Evolutionary conservation across 108 stramenopile species (phyloP).

Genomic region (Mayamaea pseudoterrestris): DNA sequence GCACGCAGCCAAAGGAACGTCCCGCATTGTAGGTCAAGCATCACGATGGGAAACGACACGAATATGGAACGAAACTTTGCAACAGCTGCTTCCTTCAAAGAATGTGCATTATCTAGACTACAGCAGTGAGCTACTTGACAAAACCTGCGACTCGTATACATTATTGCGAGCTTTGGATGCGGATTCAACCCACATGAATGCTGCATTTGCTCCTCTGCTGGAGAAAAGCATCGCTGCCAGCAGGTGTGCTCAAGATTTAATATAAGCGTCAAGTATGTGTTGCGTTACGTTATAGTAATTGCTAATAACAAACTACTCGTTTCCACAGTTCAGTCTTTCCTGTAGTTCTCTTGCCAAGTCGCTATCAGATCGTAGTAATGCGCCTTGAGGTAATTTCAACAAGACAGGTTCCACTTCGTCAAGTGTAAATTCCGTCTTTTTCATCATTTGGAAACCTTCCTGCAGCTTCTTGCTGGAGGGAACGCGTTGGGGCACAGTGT

Average conservation of each 20-base stretch:
- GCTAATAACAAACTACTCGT: too few species aligned
- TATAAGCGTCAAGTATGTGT: too few species aligned
- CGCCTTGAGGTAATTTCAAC: conserved; percentile 32
- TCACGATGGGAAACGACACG: conserved; percentile 23
- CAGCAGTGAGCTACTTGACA: conserved; percentile 16
- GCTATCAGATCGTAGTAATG: conserved; percentile 47
- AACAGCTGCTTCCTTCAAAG: conserved; percentile 8
- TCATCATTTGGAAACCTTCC: conserved; percentile 46
- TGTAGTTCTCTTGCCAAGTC: conserved; percentile 72
- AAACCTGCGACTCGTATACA: conserved; percentile 23
- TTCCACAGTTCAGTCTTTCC: conserved; percentile 48
- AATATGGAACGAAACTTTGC: conserved; percentile 36
- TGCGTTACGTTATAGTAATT: too few species aligned
- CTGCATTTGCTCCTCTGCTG: conserved; percentile 25
- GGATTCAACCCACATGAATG: conserved; percentile 49
- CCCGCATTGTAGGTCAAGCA: conserved; percentile 28
- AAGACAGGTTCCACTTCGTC: conserved; percentile 52
- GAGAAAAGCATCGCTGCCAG: too few species aligned
- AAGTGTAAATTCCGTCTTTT: conserved; percentile 42
- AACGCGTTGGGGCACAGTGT: conserved; percentile 65
- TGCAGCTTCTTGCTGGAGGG: conserved; percentile 50
- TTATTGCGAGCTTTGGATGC: conserved; percentile 35
- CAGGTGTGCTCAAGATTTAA: too few species aligned
- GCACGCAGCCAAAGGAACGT: conserved; percentile 32
- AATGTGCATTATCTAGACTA: conserved; percentile 29